Conservation (phyloP, 2,329 filamentous ascomycete genomes). For the Pseudodiploospora longispora region DNA sequence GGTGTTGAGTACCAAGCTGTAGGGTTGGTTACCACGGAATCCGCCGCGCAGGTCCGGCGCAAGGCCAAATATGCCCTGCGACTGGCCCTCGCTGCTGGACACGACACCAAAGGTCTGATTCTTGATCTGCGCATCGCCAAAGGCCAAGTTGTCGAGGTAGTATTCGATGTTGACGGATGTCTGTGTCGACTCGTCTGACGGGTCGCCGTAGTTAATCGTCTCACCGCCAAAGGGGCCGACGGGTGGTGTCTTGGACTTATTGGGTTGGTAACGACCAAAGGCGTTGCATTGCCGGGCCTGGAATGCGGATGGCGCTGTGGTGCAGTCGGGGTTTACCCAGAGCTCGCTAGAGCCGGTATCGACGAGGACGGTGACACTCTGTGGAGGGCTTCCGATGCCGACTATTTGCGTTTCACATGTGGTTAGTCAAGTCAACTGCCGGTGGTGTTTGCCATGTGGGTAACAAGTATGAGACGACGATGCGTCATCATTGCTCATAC, state of each 20-base stretch:
- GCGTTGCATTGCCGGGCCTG: slow-evolving; percentile 29
- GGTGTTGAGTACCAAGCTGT: slow-evolving; percentile 46
- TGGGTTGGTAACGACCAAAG: slow-evolving; percentile 38
- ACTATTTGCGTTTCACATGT: slow-evolving; percentile 21
- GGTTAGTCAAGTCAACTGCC: background rate
- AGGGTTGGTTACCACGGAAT: slow-evolving; percentile 29
- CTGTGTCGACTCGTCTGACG: slow-evolving; percentile 24
- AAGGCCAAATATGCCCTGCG: slow-evolving; percentile 44
- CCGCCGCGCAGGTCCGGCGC: slow-evolving; percentile 34
- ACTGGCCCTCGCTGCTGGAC: slow-evolving; percentile 35
- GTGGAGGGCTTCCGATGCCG: slow-evolving; percentile 32
- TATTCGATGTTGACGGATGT: slow-evolving; percentile 36
- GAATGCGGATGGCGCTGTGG: slow-evolving; percentile 24
- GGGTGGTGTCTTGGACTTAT: slow-evolving; percentile 30
- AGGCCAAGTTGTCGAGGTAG: slow-evolving; percentile 36
- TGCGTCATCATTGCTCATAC: background rate
- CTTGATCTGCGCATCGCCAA: slow-evolving; percentile 33
- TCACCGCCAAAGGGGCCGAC: slow-evolving; percentile 28
- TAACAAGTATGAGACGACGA: too few relatives aligned
- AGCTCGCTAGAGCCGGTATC: slow-evolving; percentile 47
- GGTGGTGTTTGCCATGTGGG: too few relatives aligned
- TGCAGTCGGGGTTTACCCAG: slow-evolving; percentile 46
- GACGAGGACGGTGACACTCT: slow-evolving; percentile 37
- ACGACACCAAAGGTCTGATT: slow-evolving; percentile 45
- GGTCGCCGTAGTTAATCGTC: slow-evolving; percentile 32